These are phyloP conservation scores for Erythrobasidium hasegawianum DNA, from an alignment of 1,284 basidiomycete genomes.

Conservation along the genomic window DNA sequence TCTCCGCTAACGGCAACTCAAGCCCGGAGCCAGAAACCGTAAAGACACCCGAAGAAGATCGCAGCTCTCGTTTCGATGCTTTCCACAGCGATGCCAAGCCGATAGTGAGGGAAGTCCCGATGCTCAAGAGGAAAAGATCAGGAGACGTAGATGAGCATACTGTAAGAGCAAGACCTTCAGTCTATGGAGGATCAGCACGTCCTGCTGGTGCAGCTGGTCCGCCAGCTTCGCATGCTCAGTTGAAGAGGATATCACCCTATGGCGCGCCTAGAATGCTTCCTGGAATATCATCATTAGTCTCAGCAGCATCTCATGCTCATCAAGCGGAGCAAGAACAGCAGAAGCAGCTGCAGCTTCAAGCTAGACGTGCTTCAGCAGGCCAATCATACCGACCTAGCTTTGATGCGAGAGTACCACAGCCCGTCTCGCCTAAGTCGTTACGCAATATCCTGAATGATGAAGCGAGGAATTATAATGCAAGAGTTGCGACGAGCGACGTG, in stretches of 20 bases:
- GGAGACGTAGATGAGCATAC: not conserved
- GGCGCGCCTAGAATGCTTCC: not conserved
- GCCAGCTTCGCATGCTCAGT: not conserved
- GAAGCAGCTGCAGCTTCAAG: too few species aligned
- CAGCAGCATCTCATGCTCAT: not conserved
- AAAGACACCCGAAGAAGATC: not conserved
- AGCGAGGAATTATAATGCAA: conserved; percentile 1
- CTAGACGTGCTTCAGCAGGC: too few species aligned
- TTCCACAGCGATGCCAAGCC: not conserved
- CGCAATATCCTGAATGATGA: conserved; percentile 23
- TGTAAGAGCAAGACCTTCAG: too few species aligned
- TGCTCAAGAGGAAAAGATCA: not conserved
- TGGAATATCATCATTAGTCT: not conserved
- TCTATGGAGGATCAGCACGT: too few species aligned
- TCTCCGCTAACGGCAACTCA: not conserved
- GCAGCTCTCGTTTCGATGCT: not conserved
- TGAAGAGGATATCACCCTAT: not conserved
- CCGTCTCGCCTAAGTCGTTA: conserved; percentile 18
- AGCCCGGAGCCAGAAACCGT: not conserved
- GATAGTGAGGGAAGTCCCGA: not conserved
- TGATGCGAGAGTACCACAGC: not conserved
- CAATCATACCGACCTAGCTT: too few species aligned
- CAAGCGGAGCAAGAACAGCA: too few species aligned
- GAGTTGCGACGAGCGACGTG: conserved; percentile 15
- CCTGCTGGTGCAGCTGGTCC: too few species aligned